Evolutionary conservation across 1,139 yeast species (phyloP), one percentile per base, ranked within the genome.

Genomic region (Taphrina confusa): DNA sequence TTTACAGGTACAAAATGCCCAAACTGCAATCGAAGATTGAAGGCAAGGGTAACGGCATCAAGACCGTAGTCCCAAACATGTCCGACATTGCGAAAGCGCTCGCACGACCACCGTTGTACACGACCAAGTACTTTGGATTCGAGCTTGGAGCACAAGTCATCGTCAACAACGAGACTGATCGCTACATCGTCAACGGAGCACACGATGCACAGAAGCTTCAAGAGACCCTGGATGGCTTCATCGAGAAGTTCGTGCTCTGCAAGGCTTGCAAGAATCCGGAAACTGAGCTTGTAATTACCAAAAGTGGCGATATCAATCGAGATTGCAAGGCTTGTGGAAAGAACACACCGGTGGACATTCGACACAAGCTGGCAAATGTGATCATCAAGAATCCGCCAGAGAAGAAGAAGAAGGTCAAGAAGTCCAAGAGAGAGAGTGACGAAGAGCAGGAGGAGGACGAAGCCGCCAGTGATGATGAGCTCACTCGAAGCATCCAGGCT

Each of bases 241-340:
- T 92, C 76, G 80, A 79, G 76, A 90, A 85, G 75, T 94, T 90
- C 72, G 97, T 92, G 64, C 81, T 92, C 61, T 92, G 99, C 81
- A 92, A 87, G 33, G 81, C 89, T 64, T 92, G 99, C 80, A 87
- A 87, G 78, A 92, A 92, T 76, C 99, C 99, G 33, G 99, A 92
- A 76, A 92, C 99, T 39, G 97, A 89, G 71, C 85, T 91, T 70
- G 80, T 85, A 33, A 62, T 62, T 68, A 80, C 91, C 70, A 83
- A 87, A 68, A 87, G 85, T 69, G 87, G 85, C 68, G 79, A 78
- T 66, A 78, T 94, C 72, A 85, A 85, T 69, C 84, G 92, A 75
- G 97, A 92, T 74, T 92, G 99, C 80, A 92, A 92, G 75, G 99
- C 99, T 30, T 92, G 99, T 80, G 99, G 99, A 75, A 84, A 85